These are phyloP conservation scores for Cercospora canescens DNA, from an alignment of 2,329 filamentous ascomycete genomes.

Conservation along the genomic window DNA sequence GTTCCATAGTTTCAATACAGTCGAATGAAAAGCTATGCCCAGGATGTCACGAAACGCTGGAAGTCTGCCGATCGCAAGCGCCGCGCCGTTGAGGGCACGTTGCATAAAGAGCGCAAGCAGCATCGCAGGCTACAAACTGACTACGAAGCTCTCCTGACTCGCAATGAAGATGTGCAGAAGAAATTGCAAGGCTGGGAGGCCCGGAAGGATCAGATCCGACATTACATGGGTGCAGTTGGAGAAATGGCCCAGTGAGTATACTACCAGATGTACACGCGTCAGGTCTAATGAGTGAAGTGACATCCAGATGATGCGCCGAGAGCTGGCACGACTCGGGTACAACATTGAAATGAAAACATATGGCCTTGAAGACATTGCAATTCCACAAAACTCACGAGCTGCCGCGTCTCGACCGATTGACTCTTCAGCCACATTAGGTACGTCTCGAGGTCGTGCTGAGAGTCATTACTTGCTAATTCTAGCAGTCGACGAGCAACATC, in stretches of 20 bases:
- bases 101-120: conserved; percentile 30
- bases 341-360: conserved; percentile 30
- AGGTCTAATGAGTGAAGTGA: conserved; percentile 27
- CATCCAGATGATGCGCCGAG: conserved; percentile 30
- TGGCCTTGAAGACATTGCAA: conserved; percentile 16
- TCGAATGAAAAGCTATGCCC: conserved; percentile 37
- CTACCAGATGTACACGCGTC: neutral
- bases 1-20: conserved; percentile 50
- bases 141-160: conserved; percentile 22
- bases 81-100: conserved; percentile 23
- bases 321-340: conserved; percentile 33
- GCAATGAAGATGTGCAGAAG: conserved; percentile 28
- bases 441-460: neutral
- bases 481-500: conserved; percentile 18
- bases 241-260: conserved; percentile 34
- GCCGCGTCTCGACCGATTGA: conserved; percentile 1
- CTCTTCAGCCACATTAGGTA: conserved; percentile 22
- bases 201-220: conserved; percentile 35
- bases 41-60: conserved; percentile 26
- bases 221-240: conserved; percentile 38
- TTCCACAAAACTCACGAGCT: neutral
- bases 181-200: conserved; percentile 36
- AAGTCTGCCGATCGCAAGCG: conserved; percentile 26
- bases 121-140: conserved; percentile 16
- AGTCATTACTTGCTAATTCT: neutral